A percentile compares a stretch with the other conserved stretches of the same genome.
These are phyloP conservation scores for Liquidambar formosana DNA, from an alignment of 164 flowering plant species.

Conservation along the genomic window DNA sequence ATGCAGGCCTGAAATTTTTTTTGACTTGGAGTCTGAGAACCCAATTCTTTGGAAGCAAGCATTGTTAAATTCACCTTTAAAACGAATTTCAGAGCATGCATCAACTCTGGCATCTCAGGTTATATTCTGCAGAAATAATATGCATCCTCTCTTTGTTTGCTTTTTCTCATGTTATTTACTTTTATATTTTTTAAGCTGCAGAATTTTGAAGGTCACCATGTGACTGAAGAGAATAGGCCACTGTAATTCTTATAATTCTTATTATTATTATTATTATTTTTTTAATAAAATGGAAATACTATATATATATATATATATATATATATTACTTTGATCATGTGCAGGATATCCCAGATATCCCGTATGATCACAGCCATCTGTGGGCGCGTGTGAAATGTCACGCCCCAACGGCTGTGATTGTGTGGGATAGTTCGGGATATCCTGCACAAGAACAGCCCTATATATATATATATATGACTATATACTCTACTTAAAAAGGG, in stretches of 20 bases:
- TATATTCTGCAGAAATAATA: not conserved
- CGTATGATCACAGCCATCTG: too few relatives aligned
- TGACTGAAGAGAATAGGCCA: slow-evolving; percentile 43
- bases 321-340: too few relatives aligned
- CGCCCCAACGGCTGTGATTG: too few relatives aligned
- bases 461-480: too few relatives aligned
- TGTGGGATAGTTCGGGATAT: too few relatives aligned
- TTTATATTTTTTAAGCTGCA: slow-evolving; percentile 33
- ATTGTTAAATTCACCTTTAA: slow-evolving; percentile 50
- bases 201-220: slow-evolving; percentile 69
- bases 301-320: too few relatives aligned
- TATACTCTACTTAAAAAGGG: too few relatives aligned
- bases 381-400: too few relatives aligned
- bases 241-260: slow-evolving; percentile 30
- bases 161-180: slow-evolving; percentile 1
- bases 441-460: too few relatives aligned
- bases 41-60: slow-evolving; percentile 75
- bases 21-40: slow-evolving; percentile 77
- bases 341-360: too few relatives aligned
- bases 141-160: not conserved
- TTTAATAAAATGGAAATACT: not conserved
- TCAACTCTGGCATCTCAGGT: slow-evolving; percentile 45
- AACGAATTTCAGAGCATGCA: slow-evolving; percentile 48
- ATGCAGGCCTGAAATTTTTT: slow-evolving; percentile 77
- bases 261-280: slow-evolving; percentile 29